Conservation (phyloP, 768 basidiomycete genomes). For the Russula ochroleuca region DNA sequence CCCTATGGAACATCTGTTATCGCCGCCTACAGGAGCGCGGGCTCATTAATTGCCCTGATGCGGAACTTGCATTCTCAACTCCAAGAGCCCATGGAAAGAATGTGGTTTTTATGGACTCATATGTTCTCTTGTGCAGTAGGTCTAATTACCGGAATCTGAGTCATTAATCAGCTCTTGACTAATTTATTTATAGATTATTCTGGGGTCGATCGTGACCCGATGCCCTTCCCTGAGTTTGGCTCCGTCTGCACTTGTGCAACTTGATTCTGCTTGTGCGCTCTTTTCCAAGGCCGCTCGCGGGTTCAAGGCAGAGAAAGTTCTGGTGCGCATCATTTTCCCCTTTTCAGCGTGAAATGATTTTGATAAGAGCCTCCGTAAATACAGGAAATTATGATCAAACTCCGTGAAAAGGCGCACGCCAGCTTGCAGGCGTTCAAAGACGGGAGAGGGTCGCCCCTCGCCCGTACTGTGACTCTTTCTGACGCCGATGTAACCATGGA, state of each 20-base stretch:
- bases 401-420: slow-evolving; percentile 62
- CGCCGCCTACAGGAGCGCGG: slow-evolving; percentile 63
- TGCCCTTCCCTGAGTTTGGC: slow-evolving; percentile 78
- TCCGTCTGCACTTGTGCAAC: slow-evolving; percentile 65
- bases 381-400: slow-evolving; percentile 58
- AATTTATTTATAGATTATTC: slow-evolving; percentile 48
- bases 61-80: slow-evolving; percentile 61
- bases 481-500: slow-evolving; percentile 47
- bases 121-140: slow-evolving; percentile 67
- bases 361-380: neutral
- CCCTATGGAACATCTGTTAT: slow-evolving; percentile 65
- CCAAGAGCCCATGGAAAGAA: slow-evolving; percentile 59
- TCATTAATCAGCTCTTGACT: neutral
- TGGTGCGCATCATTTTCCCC: slow-evolving; percentile 41
- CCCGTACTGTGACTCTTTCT: slow-evolving; percentile 37
- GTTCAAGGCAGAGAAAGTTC: slow-evolving; percentile 59
- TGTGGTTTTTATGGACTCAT: slow-evolving; percentile 72
- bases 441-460: slow-evolving; percentile 47
- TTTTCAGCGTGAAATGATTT: neutral
- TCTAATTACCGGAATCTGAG: slow-evolving; percentile 10
- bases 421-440: slow-evolving; percentile 61
- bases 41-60: slow-evolving; percentile 60
- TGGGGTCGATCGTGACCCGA: slow-evolving; percentile 71
- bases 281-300: slow-evolving; percentile 65
- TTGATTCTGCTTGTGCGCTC: slow-evolving; percentile 71